Evolutionary conservation across 1,284 basidiomycete genomes (phyloP), one percentile per base, ranked within the genome.

Genomic region (Sporisorium sorghi): DNA sequence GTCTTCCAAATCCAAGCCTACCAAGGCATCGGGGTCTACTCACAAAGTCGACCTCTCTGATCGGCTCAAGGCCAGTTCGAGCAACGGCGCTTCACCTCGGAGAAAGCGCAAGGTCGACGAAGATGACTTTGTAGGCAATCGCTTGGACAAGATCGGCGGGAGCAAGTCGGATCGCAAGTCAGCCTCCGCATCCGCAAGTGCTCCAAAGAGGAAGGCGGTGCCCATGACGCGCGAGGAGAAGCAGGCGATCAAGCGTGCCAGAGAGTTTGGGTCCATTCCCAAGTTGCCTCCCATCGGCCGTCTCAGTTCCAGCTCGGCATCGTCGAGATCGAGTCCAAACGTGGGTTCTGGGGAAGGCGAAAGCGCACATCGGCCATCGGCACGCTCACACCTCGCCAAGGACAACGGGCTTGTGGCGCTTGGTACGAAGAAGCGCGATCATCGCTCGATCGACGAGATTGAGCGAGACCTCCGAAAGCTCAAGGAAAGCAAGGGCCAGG

Each of bases 211-310:
- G 28, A 68, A 64, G 28, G 37, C 73, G 0, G 42, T 68, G 3
- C 68, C 74, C 0, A 52, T 78, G 63, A 78, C 77, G 12, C 52
- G 77, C 19, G 77, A 78, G 49, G 77, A 78, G 40, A 76, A 78
- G 67, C 65, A 76, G 47, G 62, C 63, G 2, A 70, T 65, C 43
- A 67, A 63, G 33, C 53, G 62, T 14, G 66, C 62, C 6, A 65
- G 64, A 24, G 67, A 77, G 55, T 73, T 76, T 35, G 77, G 74
- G 37, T 47, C 58, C 8, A 35, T 73, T 2, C 60, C 68, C 11
- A 55, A 24, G 40, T 32, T 61, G 3, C 51, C 67, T 12, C 37
- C 66, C n/a, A 59, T 62, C 24, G 49, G 55, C 2, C 58, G 58
- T 10, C 12, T 58, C 37, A 35, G n/a, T 40, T 33, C 48, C 12